Conservation (phyloP, 768 basidiomycete genomes). For the Rhizopogon rudus region DNA sequence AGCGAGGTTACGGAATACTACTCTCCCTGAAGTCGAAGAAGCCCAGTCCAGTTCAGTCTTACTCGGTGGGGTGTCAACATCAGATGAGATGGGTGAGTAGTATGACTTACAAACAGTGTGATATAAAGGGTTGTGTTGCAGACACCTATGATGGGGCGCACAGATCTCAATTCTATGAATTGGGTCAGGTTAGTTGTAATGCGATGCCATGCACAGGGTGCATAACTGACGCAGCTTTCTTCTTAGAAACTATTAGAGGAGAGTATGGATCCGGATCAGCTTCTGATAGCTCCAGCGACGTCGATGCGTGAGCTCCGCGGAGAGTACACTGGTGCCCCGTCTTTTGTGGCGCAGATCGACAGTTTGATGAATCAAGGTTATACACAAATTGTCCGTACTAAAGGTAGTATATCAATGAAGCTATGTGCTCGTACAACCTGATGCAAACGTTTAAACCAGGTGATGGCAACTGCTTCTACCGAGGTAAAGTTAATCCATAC, state of each 20-base stretch:
- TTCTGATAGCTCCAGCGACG: conserved; percentile 50
- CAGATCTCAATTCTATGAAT: conserved; percentile 29
- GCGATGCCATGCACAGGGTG: neutral
- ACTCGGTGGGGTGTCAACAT: too few species aligned
- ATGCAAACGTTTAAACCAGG: conserved; percentile 35
- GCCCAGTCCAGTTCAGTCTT: neutral
- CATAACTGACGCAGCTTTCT: neutral
- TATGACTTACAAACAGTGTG: neutral
- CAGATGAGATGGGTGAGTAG: neutral
- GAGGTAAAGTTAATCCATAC: conserved; percentile 47
- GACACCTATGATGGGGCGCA: conserved; percentile 3
- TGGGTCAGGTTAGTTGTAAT: conserved; percentile 31
- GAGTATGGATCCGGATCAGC: conserved; percentile 33
- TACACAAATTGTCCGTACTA: conserved; percentile 59
- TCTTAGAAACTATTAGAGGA: conserved; percentile 36
- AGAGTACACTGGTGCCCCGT: conserved; percentile 58
- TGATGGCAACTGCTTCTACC: conserved; percentile 91
- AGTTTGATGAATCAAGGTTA: conserved; percentile 62
- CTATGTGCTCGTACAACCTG: neutral
- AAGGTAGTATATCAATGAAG: conserved; percentile 43
- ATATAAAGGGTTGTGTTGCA: neutral
- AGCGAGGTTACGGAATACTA: neutral
- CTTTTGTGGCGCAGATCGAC: conserved; percentile 73
- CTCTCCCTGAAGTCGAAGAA: neutral
- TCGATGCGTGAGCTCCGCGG: conserved; percentile 50